phyloP scores from a whole-genome alignment of 2,329 filamentous ascomycete species.

The Neopestalotiopsis sp. region DNA sequence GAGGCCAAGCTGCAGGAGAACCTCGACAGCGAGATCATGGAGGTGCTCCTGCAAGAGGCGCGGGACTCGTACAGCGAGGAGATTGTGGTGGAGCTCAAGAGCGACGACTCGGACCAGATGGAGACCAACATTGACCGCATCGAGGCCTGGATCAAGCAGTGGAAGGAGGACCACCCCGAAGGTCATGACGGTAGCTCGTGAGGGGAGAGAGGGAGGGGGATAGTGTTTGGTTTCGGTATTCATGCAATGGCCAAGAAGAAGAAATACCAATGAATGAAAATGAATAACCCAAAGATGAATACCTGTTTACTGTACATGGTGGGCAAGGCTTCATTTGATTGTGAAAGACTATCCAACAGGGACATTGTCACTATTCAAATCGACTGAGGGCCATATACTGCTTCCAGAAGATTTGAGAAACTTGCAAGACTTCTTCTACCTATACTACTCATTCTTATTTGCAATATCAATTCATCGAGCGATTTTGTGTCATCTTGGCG shows the following conservation, averaged over 20 bases:
- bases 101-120: constrained; percentile 82
- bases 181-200: neutral
- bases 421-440: too few species aligned
- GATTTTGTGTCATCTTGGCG: neutral
- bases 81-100: constrained; percentile 87
- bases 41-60: constrained; percentile 90
- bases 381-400: too few species aligned
- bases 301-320: too few species aligned
- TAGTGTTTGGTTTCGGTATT: neutral
- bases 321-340: too few species aligned
- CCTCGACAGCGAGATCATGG: constrained; percentile 96
- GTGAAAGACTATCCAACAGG: too few species aligned
- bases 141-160: constrained; percentile 79
- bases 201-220: neutral
- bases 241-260: neutral
- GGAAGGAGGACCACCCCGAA: constrained; percentile 71
- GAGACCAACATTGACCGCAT: constrained; percentile 88
- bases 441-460: too few species aligned
- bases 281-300: neutral
- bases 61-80: constrained; percentile 84
- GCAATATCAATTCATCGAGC: too few species aligned
- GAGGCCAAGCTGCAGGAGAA: constrained; percentile 95
- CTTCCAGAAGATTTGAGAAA: too few species aligned
- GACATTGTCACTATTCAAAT: too few species aligned
- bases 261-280: neutral